Evolutionary conservation across 345 rosid genomes (phyloP), one percentile per base, ranked within the genome.

Genomic region (Hibiscus tridactylites): DNA sequence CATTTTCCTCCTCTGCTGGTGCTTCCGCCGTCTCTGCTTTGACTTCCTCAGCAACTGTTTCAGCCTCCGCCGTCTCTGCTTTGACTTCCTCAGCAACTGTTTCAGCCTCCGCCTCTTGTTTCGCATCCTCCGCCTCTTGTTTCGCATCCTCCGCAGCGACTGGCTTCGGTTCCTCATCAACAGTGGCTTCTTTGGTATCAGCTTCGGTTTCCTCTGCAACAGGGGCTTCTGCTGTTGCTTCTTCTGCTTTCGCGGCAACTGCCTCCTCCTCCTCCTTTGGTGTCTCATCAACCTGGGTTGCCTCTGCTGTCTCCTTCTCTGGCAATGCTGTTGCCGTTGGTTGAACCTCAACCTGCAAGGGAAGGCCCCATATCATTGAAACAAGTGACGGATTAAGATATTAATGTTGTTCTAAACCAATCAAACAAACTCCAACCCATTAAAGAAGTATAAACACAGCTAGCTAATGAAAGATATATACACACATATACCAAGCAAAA

Each of bases 271-370:
- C 88, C 52, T 79, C 83, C 28, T 76, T 73, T 49, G 79, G 70
- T 63, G 68, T 53, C 77, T 85, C 84, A 56, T 42, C 75, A 6
- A 70, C 64, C 70, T 84, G 78, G 71, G 67, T 78, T 64, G 71
- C 76, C 80, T 83, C 85, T 9, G 79, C 62, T 47, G 69, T 71
- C 76, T 81, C 85, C 0, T 37, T 81, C 82, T 84, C 88, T 26
- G 80, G 79, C 74, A 88, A 70, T 58, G 80, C 9, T 73, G 83
- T 29, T 60, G 79, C 47, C 37, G 81, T 78, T 44, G 81, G 5
- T 50, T 73, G 78, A 83, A 85, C 91, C 91, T 87, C 71, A 83
- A 85, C 91, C 91, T 87, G 72, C 31, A 75, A 31, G 9, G 24
- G 54, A 50, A 50, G 19, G 8, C 54, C 17, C 26, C 56, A 35